Evolutionary conservation across 2,329 filamentous ascomycete genomes (phyloP).

Genomic region (Xylariales sp.): DNA sequence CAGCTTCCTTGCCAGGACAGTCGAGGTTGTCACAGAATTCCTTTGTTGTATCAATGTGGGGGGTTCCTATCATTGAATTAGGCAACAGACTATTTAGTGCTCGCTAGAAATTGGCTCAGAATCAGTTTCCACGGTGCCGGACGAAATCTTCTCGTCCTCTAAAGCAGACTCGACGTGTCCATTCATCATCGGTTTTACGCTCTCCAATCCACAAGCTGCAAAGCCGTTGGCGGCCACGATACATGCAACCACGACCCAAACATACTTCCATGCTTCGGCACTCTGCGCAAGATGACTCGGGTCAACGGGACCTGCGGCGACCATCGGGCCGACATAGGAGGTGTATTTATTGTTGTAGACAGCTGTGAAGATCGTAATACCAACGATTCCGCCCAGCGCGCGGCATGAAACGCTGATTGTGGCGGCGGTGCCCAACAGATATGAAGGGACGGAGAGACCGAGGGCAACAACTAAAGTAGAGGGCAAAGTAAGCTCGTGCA

Average conservation of each 20-base stretch:
- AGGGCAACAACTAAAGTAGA: not conserved
- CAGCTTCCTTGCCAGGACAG: too few species aligned
- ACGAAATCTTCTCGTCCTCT: not conserved
- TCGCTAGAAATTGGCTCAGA: conserved; percentile 1
- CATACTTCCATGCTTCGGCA: conserved; percentile 1
- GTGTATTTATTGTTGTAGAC: conserved; percentile 7
- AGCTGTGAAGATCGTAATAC: conserved; percentile 4
- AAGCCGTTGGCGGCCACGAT: conserved; percentile 1
- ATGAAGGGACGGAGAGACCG: conserved; percentile 5
- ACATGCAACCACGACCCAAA: conserved; percentile 1
- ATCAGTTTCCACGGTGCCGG: not conserved
- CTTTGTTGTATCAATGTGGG: too few species aligned
- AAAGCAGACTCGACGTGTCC: conserved; percentile 5
- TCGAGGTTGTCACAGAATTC: too few species aligned
- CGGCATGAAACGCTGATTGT: conserved; percentile 4
- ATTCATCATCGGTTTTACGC: conserved; percentile 5
- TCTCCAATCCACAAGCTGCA: not conserved
- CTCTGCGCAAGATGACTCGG: not conserved
- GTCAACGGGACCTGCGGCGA: not conserved
- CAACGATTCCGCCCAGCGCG: conserved; percentile 3
- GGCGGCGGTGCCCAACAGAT: conserved; percentile 2
- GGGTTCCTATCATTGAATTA: too few species aligned
- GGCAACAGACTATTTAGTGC: not conserved
- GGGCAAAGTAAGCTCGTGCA: not conserved
- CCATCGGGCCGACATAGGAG: not conserved